Base-by-base conservation (phyloP, 2,329 filamentous ascomycete species). In the Lasiodiplodia hormozganensis region DNA sequence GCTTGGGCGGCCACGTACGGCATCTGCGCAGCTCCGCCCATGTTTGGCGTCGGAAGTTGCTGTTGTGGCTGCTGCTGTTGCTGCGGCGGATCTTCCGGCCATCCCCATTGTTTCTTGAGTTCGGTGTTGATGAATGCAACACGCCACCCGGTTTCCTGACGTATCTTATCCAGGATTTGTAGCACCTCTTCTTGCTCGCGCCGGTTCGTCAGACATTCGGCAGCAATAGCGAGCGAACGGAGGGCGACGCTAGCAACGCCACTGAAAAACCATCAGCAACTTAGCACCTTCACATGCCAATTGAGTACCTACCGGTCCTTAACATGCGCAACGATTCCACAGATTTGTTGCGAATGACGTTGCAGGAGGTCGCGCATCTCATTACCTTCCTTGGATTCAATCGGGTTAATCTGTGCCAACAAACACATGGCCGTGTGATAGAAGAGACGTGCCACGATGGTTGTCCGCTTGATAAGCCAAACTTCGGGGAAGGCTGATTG, bases 391-490 rank as follows among this genome's bases (percentile, higher is more conserved):
- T 85, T 82, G 12, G 87, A 83, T 47, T 89, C 85, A 64, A 91
- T 78, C 0, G 94, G 94, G 76, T 97, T 91, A 25, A 90, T 90
- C 72, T 95, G 92, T 3, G 92, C 88, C 5, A 97, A 86, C 40
- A 97, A 82, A 71, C 92, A 91, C 81, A 95, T 90, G 25, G 92
- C 90, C 0, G 92, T 96, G 76, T 97, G 94, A 76, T 96, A 97
- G 77, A 97, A 94, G 10, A 97, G 84, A 57, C 93, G 88, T 4
- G 92, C 93, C 31, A 97, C 87, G 38, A 96, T 90, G 3, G 93
- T 92, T 3, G 92, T 87, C 68, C 92, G 88, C 79, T 96, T 96
- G 74, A 95, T 89, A 64, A 97, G 84, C 93, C 94, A 97, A 49
- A 97, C 87, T 76, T 96, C 91, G 0, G 95, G 94, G 74, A 97